Evolutionary conservation across 2,329 filamentous ascomycete genomes (phyloP).

Genomic region (Colletotrichum eleusines): DNA sequence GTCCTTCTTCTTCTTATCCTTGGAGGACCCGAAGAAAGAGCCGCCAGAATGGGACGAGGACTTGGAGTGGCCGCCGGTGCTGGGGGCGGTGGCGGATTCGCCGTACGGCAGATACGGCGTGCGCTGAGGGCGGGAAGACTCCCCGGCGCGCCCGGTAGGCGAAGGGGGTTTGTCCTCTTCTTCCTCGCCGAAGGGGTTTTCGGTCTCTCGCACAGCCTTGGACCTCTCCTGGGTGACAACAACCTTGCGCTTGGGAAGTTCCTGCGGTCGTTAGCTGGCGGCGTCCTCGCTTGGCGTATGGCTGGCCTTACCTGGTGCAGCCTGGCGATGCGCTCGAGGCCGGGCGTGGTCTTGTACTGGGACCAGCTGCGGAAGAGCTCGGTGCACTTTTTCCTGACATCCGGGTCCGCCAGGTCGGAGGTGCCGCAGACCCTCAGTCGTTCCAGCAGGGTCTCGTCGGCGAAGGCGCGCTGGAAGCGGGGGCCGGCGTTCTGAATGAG

Average conservation of each 20-base stretch:
- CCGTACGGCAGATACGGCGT: conserved; percentile 44
- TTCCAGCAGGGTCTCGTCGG: conserved; percentile 91
- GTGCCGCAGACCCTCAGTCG: conserved; percentile 89
- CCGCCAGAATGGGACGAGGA: conserved; percentile 55
- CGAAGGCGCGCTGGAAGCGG: conserved; percentile 87
- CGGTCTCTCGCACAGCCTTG: conserved; percentile 85
- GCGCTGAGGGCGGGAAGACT: conserved; percentile 46
- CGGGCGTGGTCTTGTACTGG: conserved; percentile 83
- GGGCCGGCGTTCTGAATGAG: conserved; percentile 94
- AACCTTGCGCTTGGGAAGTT: conserved; percentile 76
- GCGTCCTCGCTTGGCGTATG: background rate
- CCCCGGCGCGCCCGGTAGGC: conserved; percentile 41
- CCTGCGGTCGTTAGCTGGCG: conserved; percentile 52
- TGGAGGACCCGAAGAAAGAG: conserved; percentile 57
- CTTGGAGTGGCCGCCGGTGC: conserved; percentile 48
- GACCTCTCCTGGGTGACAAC: conserved; percentile 82
- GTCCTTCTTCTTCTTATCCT: conserved; percentile 63
- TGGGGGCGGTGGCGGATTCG: conserved; percentile 41
- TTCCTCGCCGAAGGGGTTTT: conserved; percentile 77
- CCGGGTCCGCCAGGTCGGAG: conserved; percentile 84
- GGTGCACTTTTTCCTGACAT: conserved; percentile 90
- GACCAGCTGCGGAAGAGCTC: conserved; percentile 91
- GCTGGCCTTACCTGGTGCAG: conserved; percentile 72
- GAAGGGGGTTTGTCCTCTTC: conserved; percentile 64
- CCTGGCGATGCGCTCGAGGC: conserved; percentile 82